Percentiles rank a stretch among this genome's conserved stretches.
phyloP scores from a whole-genome alignment of 2,329 filamentous ascomycete genomes.

The Nemania bipapillata region DNA sequence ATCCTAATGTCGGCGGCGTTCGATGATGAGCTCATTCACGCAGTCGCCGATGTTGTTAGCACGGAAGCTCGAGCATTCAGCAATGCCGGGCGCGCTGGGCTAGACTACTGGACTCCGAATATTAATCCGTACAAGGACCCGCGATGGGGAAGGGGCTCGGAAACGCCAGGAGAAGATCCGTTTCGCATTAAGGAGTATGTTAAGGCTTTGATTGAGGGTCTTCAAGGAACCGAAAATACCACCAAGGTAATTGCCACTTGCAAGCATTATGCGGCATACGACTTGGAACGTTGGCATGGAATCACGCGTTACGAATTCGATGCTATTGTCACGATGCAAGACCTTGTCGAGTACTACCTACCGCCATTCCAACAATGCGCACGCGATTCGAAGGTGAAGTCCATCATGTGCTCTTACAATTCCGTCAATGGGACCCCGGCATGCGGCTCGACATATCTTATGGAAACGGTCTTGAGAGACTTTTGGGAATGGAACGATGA shows the following conservation, averaged over 20 bases:
- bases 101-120: constrained; percentile 48
- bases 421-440: constrained; percentile 73
- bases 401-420: constrained; percentile 73
- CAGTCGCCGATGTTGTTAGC: constrained; percentile 46
- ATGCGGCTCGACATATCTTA: constrained; percentile 70
- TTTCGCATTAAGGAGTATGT: constrained; percentile 63
- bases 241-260: constrained; percentile 64
- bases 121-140: constrained; percentile 49
- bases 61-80: constrained; percentile 51
- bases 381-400: constrained; percentile 65
- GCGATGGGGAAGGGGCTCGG: constrained; percentile 47
- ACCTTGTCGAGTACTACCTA: constrained; percentile 74
- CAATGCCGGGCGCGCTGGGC: constrained; percentile 48
- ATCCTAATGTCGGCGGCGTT: constrained; percentile 51
- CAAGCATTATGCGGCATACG: constrained; percentile 70
- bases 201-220: constrained; percentile 63
- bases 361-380: constrained; percentile 73
- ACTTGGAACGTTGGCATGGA: constrained; percentile 61
- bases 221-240: constrained; percentile 56
- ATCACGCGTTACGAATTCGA: constrained; percentile 64
- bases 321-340: constrained; percentile 67
- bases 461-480: constrained; percentile 71
- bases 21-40: constrained; percentile 49
- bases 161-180: constrained; percentile 49
- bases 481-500: constrained; percentile 72